Conservation (phyloP, 371 early-diverging fungal genomes). For the Circinella umbellata region DNA sequence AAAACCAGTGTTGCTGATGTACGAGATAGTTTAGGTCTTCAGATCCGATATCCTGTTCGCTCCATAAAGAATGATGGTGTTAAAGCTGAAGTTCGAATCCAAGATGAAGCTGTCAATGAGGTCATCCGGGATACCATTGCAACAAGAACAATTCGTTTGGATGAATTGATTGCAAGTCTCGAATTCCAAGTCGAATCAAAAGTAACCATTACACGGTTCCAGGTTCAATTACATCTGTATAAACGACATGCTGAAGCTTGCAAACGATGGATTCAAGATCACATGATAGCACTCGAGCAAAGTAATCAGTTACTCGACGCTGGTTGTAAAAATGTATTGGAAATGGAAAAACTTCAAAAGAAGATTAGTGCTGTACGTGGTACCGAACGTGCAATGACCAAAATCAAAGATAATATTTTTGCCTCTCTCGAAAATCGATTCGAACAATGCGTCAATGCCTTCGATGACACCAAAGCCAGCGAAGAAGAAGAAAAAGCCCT, state of each 20-base stretch:
- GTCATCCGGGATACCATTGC: constrained; percentile 42
- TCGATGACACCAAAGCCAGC: constrained; percentile 7
- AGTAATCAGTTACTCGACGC: constrained; percentile 21
- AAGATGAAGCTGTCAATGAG: constrained; percentile 42
- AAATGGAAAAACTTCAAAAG: constrained; percentile 33
- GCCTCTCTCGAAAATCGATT: constrained; percentile 18
- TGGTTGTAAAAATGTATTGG: constrained; percentile 11
- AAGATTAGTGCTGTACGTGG: constrained; percentile 41
- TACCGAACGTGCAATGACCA: constrained; percentile 27
- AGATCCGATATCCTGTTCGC: constrained; percentile 40
- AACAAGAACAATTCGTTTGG: constrained; percentile 27
- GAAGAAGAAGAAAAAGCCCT: constrained; percentile 15
- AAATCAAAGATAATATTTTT: constrained; percentile 18
- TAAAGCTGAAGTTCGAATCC: constrained; percentile 27
- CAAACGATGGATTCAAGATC: constrained; percentile 37
- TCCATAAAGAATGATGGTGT: constrained; percentile 32
- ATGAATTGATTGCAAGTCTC: constrained; percentile 35
- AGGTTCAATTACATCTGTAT: constrained; percentile 36
- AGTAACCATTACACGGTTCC: constrained; percentile 39
- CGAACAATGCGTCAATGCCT: constrained; percentile 25
- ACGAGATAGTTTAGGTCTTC: constrained; percentile 22
- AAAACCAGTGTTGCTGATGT: constrained; percentile 40
- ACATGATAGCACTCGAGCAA: constrained; percentile 24
- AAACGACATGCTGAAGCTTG: constrained; percentile 32
- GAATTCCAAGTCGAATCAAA: constrained; percentile 35